Base-by-base conservation (phyloP, 192 early-diverging fungal species). In the Allomyces macrogynus region DNA sequence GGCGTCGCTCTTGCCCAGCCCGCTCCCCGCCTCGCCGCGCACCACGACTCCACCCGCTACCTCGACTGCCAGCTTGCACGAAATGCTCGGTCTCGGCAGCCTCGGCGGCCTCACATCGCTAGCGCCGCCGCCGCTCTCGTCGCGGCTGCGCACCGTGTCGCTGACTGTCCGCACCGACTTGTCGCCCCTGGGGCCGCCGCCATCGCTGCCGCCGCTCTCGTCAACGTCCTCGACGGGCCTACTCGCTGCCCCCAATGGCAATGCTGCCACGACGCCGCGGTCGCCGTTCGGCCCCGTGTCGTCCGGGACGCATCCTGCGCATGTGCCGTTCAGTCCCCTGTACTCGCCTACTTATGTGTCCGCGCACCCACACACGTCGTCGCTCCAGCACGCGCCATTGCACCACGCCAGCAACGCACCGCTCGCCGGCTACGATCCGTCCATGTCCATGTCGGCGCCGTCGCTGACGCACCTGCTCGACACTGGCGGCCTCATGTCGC, bases 351-450 rank as follows among this genome's bases (percentile, higher is more conserved):
- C 54, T 63, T 62, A 60, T 63, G 67, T 20, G 27, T 27, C 26
- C 3, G 16, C 68, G 43, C 18, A 62, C 63, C 40, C 63, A 68
- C 11, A 66, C 70, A 1, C 73, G 73, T 22, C 69, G 67, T 24
- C 71, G 73, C 20, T 8, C 32, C 32, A 40, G 32, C 32, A 40
- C 3, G 32, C 32, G 32, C 32, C 3, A 8, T 40, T 7, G 32
- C 32, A 40, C 32, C 32, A 40, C 32, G 7, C 32, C 32, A 40
- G 32, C 8, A 68, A 69, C 20, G 73, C 71, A 0, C 71, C 73
- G 49, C 23, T 24, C 24, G 23, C 24, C 23, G 62, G 25, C 40
- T 42, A 14, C 16, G 64, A 62, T 11, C 43, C 62, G 43, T 16
- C 64, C 22, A 24, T 69, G 23, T 40, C 44, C 23, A 65, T 60